Percentiles rank a stretch among this genome's conserved stretches.
Conservation (phyloP, 1,284 basidiomycete genomes). For the Coniferiporia sulphurascens region DNA sequence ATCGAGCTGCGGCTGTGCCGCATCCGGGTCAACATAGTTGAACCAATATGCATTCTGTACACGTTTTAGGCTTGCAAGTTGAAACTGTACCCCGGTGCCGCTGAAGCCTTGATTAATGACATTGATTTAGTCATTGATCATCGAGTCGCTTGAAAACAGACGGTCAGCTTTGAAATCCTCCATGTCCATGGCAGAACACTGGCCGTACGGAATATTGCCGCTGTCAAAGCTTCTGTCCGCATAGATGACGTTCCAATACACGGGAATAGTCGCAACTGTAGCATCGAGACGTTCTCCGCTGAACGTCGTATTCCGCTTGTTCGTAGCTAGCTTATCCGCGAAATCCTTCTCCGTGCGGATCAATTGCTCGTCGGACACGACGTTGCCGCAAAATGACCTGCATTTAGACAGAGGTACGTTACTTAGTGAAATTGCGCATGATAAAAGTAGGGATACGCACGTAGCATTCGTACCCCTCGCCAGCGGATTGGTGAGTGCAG, state of each 20-base stretch:
- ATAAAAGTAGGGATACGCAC: too few relatives aligned
- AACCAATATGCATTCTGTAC: constrained; percentile 38
- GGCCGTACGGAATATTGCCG: constrained; percentile 42
- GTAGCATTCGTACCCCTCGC: too few relatives aligned
- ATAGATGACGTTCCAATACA: constrained; percentile 47
- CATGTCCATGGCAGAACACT: constrained; percentile 20
- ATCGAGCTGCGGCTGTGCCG: constrained; percentile 23
- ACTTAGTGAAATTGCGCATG: too few relatives aligned
- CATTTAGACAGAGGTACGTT: too few relatives aligned
- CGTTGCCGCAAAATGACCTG: not conserved
- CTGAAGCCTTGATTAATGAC: constrained; percentile 45
- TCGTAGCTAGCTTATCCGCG: not conserved
- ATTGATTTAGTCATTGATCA: constrained; percentile 38
- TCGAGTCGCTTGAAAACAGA: constrained; percentile 28
- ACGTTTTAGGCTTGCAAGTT: constrained; percentile 31
- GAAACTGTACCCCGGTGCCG: constrained; percentile 38
- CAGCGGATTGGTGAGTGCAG: too few relatives aligned
- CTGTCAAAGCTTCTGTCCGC: constrained; percentile 33
- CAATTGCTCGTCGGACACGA: not conserved
- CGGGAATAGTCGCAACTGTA: constrained; percentile 27
- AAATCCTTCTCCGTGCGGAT: not conserved
- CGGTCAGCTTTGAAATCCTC: not conserved
- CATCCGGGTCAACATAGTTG: constrained; percentile 29
- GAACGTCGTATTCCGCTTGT: not conserved
- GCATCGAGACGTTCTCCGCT: constrained; percentile 5